phyloP scores from a whole-genome alignment of 2,329 filamentous ascomycete species.

The Penicillium sp. region DNA sequence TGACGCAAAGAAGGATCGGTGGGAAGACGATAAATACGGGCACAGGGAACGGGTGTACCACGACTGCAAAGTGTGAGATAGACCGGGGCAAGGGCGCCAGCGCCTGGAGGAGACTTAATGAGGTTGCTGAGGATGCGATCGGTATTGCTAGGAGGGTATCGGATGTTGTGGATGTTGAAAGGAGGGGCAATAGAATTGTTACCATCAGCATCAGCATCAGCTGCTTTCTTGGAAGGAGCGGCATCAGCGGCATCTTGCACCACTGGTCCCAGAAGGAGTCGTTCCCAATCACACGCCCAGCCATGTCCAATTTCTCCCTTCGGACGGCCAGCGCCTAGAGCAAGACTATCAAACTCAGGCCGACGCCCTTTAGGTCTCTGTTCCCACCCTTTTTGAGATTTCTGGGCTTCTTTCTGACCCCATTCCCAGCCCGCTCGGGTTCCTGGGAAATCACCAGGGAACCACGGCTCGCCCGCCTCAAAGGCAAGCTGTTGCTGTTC shows the following conservation, averaged over 20 bases:
- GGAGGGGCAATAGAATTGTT: constrained; percentile 23
- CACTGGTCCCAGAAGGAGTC: constrained; percentile 52
- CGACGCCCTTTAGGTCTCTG: constrained; percentile 79
- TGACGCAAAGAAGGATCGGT: constrained; percentile 56
- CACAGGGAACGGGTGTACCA: constrained; percentile 69
- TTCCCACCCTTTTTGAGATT: constrained; percentile 66
- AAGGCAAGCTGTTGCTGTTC: constrained; percentile 79
- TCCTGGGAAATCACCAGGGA: constrained; percentile 79
- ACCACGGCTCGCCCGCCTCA: constrained; percentile 76
- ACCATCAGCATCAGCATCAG: not conserved
- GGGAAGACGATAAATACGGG: constrained; percentile 86
- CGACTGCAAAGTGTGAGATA: constrained; percentile 66
- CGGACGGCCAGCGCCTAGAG: constrained; percentile 65
- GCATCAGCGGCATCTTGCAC: not conserved
- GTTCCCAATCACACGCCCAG: constrained; percentile 80
- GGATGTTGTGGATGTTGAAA: constrained; percentile 32
- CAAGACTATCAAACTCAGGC: constrained; percentile 69
- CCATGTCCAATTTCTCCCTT: constrained; percentile 82
- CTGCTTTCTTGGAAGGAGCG: not conserved
- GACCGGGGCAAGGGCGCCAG: constrained; percentile 56
- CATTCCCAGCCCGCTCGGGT: constrained; percentile 76
- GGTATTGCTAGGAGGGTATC: constrained; percentile 43
- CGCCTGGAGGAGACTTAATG: constrained; percentile 7
- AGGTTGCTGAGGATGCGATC: constrained; percentile 26
- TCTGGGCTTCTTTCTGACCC: constrained; percentile 66